Evolutionary conservation across 768 basidiomycete genomes (phyloP), one percentile per base, ranked within the genome.

Genomic region (Podaxis sp.): DNA sequence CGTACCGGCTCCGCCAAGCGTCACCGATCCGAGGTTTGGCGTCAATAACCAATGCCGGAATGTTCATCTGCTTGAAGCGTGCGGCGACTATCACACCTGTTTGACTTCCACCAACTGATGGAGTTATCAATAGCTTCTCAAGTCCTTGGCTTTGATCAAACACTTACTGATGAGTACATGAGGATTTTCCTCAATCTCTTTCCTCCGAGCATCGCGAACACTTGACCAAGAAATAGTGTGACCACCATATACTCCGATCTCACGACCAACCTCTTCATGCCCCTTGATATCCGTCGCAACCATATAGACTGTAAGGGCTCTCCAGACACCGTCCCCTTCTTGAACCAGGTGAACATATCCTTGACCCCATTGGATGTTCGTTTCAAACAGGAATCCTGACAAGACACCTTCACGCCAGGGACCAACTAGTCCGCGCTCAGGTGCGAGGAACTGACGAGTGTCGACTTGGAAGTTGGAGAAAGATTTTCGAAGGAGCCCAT

Each of bases 21-120:
- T 61, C 52, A 25, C 60, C 60, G 13, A 61, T n/a, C 2, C 60
- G 60, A 38, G 60, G 43, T 3, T 55, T 52, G 8, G 9, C 29
- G 24, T 61, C 60, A 19, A 61, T 61, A 8, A 55, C 60, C 19
- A 61, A 37, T 2, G 60, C 41, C 3, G 43, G 60, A 7, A 61
- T 61, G 19, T 50, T 55, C 60, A 61, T 55, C 12, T 61, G 60
- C 15, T 55, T 61, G 36, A 61, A 61, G 6, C 60, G 53, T 9
- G 60, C 60, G 19, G 60, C 60, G 33, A 55, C 29, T 8, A 37
- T 61, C 3, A 61, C 19, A 0, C 60, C 59, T 5, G 40, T 33
- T 3, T 61, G 60, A 2, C 59, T 41, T 9, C 40, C 59, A 29
- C 59, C 59, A 37, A 61, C 59, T 61, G 29, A 33, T n/a, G 8